phyloP scores from a whole-genome alignment of 2,329 filamentous ascomycete genomes.

The Exophiala mesophila region DNA sequence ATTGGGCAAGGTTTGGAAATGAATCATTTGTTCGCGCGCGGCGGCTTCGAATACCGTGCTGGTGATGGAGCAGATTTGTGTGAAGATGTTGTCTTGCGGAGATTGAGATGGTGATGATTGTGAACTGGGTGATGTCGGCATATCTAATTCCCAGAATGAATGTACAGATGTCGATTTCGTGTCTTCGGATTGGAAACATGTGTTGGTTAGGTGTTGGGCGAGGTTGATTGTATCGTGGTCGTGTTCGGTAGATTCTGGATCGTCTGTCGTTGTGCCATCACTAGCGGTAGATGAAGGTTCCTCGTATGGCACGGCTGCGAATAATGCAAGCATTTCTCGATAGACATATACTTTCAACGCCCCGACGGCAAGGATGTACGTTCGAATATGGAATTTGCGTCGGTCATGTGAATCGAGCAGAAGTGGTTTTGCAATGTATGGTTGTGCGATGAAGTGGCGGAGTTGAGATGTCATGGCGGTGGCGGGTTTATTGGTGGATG shows the following conservation, averaged over 20 bases:
- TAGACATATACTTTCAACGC: slow-evolving; percentile 80
- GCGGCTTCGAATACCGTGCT: slow-evolving; percentile 82
- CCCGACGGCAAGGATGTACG: slow-evolving; percentile 79
- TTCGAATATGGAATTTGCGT: slow-evolving; percentile 91
- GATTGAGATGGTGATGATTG: not conserved
- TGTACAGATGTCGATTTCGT: slow-evolving; percentile 54
- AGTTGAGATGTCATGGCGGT: slow-evolving; percentile 79
- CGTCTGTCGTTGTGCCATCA: not conserved
- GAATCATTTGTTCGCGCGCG: slow-evolving; percentile 73
- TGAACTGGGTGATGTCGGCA: slow-evolving; percentile 37
- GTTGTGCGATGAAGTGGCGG: slow-evolving; percentile 91
- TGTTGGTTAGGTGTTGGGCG: slow-evolving; percentile 84
- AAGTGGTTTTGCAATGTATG: slow-evolving; percentile 86
- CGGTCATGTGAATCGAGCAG: slow-evolving; percentile 59
- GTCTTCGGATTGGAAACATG: slow-evolving; percentile 69
- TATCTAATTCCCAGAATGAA: slow-evolving; percentile 67
- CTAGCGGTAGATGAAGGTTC: slow-evolving; percentile 49
- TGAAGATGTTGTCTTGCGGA: slow-evolving; percentile 57
- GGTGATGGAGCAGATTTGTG: slow-evolving; percentile 68
- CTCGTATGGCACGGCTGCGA: slow-evolving; percentile 69
- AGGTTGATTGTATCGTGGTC: slow-evolving; percentile 50
- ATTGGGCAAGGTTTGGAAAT: slow-evolving; percentile 86
- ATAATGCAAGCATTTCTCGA: slow-evolving; percentile 85
- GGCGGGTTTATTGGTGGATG: not conserved
- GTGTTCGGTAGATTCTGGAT: too few relatives aligned